These are phyloP conservation scores for Tylopilus vinaceipallidus DNA, from an alignment of 768 basidiomycete species.

Conservation along the genomic window DNA sequence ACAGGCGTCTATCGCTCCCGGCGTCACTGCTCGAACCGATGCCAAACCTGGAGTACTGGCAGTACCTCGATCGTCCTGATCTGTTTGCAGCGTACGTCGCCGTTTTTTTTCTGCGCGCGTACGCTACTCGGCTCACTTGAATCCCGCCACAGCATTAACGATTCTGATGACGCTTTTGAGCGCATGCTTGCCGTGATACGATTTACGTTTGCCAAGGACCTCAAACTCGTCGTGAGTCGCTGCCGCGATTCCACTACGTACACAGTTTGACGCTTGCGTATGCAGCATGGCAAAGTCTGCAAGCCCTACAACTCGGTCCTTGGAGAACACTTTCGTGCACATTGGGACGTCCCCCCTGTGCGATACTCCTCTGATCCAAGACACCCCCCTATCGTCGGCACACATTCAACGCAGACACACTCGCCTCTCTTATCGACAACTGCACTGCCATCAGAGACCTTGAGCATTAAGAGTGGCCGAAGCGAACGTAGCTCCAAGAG, in stretches of 20 bases:
- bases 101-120: background rate
- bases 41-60: conserved; percentile 96
- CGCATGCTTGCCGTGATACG: conserved; percentile 91
- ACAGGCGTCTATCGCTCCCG: conserved; percentile 87
- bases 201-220: conserved; percentile 89
- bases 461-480: conserved; percentile 46
- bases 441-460: conserved; percentile 41
- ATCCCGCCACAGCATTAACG: conserved; percentile 68
- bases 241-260: background rate
- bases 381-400: conserved; percentile 45
- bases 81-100: conserved; percentile 83
- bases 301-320: conserved; percentile 91
- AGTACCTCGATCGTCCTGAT: conserved; percentile 89
- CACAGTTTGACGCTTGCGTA: conserved; percentile 2
- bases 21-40: conserved; percentile 92
- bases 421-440: conserved; percentile 25
- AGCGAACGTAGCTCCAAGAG: conserved; percentile 63
- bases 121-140: conserved; percentile 3
- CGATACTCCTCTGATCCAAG: conserved; percentile 47
- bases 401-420: conserved; percentile 33
- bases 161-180: conserved; percentile 88
- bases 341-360: conserved; percentile 78
- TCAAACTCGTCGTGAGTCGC: conserved; percentile 79
- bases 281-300: conserved; percentile 85
- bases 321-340: conserved; percentile 85